Base-by-base conservation (phyloP, 345 rosid genomes). In the Pugionium cornutum region DNA sequence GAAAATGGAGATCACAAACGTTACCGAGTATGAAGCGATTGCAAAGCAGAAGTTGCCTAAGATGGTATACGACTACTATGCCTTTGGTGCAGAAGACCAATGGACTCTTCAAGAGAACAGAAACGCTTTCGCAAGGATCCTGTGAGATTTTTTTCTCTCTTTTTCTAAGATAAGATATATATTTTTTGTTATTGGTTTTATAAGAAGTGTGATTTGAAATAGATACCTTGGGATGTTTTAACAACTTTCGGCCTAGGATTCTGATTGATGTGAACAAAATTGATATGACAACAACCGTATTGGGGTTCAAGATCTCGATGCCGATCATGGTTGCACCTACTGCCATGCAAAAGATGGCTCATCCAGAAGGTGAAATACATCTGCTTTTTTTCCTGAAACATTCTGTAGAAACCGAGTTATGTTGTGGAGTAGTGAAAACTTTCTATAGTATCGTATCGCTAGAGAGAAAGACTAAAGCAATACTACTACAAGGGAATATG, bases 261-360 rank as follows among this genome's bases (percentile, higher is more conserved):
- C 86, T 89, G 63, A 82, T 89, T 62, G 96, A 89, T 69, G 94
- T 89, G 18, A 86, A 75, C 87, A 86, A 78, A 78, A 89, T 89
- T 58, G 96, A 86, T 75, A 82, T 83, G 89, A 62, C 67, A 32
- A 83, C 91, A 48, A 82, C 83, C 48, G 79, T 89, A 45, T 62
- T 89, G 80, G 91, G 96, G 7, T 89, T 83, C 83, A 89, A 89
- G 61, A 78, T 89, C 75, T 89, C 96, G 0, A 89, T 89, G 94
- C 96, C 94, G 0, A 86, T 89, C 79, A 89, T 89, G 96, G 74
- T 89, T 83, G 96, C 96, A 64, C 96, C 96, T 37, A 82, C 92
- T 28, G 96, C 96, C 56, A 49, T 89, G 69, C 94, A 86, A 81
- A 89, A 89, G 77, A 89, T 89, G 96, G 96, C 96, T 73, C 96